A percentile compares a stretch with the other conserved stretches of the same genome.
Conservation (phyloP, 495 filamentous ascomycete species). For the Rhizodiscina lignyota region DNA sequence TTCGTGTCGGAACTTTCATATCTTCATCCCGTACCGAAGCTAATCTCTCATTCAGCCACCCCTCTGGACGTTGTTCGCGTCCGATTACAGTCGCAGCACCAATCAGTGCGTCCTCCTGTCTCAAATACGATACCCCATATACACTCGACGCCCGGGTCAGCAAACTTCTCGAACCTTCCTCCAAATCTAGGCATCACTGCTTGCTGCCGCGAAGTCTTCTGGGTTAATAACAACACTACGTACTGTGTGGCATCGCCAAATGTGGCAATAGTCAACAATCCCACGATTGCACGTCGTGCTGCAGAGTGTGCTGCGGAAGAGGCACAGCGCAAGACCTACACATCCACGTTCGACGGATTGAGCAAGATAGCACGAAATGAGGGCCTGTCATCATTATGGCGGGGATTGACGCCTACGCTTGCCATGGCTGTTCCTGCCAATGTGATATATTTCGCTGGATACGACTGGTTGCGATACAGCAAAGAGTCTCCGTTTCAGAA, state of each 20-base stretch:
- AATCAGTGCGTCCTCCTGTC: conserved; percentile 22
- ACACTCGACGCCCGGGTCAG: conserved; percentile 3
- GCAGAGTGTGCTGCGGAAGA: conserved; percentile 78
- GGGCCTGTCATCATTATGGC: conserved; percentile 74
- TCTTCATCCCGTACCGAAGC: background rate
- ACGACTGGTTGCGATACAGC: conserved; percentile 76
- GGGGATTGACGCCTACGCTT: conserved; percentile 79
- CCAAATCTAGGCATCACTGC: conserved; percentile 80
- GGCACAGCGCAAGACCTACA: conserved; percentile 64
- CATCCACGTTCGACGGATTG: conserved; percentile 79
- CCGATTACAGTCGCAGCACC: conserved; percentile 71
- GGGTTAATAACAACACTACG: conserved; percentile 70
- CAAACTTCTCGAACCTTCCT: conserved; percentile 45
- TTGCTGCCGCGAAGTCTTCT: conserved; percentile 96
- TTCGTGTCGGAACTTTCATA: conserved; percentile 28
- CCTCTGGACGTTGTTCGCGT: conserved; percentile 95
- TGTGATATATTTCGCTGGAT: conserved; percentile 98
- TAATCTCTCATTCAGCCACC: conserved; percentile 44
- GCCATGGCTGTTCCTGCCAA: conserved; percentile 91
- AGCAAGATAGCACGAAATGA: conserved; percentile 95
- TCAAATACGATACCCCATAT: conserved; percentile 4
- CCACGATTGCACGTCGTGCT: conserved; percentile 19
- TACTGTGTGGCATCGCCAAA: conserved; percentile 51
- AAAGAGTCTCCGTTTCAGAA: conserved; percentile 45
- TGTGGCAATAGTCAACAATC: conserved; percentile 18